Conservation (phyloP, 805 yeast genomes). For the Wickerhamiella brachini region DNA sequence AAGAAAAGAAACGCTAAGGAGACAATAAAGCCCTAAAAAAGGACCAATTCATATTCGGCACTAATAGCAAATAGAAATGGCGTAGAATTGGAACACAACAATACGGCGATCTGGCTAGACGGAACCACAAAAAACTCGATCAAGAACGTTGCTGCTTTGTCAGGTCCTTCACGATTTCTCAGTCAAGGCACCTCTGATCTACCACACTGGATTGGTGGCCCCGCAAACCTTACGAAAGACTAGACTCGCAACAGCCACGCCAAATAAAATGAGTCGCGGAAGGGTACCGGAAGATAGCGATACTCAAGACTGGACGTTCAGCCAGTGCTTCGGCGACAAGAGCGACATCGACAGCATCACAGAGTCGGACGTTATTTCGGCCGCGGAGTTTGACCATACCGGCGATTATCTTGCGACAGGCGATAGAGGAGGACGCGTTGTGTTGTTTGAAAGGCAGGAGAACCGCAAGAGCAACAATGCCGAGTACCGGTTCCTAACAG, state of each 20-base stretch:
- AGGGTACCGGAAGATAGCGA: slow-evolving; percentile 17
- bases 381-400: slow-evolving; percentile 89
- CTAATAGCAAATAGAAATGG: no score
- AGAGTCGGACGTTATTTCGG: slow-evolving; percentile 92
- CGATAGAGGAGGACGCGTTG: slow-evolving; percentile 97
- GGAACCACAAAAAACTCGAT: not conserved
- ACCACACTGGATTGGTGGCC: not conserved
- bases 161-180: not conserved
- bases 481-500: slow-evolving; percentile 91
- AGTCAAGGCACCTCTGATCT: not conserved
- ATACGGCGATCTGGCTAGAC: not conserved
- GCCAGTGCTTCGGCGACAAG: slow-evolving; percentile 98
- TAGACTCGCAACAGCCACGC: not conserved
- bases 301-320: slow-evolving; percentile 57
- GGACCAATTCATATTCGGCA: no score
- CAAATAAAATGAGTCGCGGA: not conserved
- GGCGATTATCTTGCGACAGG: slow-evolving; percentile 97
- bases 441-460: slow-evolving; percentile 79
- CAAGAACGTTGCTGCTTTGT: not conserved
- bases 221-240: not conserved
- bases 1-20: no score
- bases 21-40: no score
- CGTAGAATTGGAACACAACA: no score
- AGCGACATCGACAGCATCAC: slow-evolving; percentile 92
- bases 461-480: slow-evolving; percentile 34